phyloP scores from a whole-genome alignment of 345 rosid genomes.

The Euphorbia pulcherrima region DNA sequence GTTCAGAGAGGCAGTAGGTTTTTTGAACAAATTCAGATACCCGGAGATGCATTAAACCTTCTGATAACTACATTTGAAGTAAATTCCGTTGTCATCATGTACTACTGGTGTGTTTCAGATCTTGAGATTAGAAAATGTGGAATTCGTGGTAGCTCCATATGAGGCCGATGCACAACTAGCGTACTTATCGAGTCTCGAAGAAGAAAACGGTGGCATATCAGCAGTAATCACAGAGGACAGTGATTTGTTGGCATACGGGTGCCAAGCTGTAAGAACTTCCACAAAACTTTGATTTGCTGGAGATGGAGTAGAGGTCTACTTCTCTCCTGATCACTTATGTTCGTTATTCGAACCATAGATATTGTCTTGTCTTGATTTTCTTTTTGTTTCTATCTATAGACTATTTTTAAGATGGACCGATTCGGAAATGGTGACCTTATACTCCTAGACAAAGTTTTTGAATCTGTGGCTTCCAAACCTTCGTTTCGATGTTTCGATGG shows the following conservation, averaged over 20 bases:
- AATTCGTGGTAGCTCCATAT: conserved; percentile 89
- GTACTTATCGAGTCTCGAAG: conserved; percentile 57
- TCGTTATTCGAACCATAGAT: conserved; percentile 17
- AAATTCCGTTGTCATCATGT: background rate
- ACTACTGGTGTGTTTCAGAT: conserved; percentile 44
- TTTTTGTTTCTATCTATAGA: conserved; percentile 36
- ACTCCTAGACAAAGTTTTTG: conserved; percentile 51
- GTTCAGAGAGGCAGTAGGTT: no score
- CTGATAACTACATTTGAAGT: background rate
- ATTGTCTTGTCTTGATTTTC: conserved; percentile 26
- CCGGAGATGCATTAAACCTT: no score
- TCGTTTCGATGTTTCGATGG: conserved; percentile 54
- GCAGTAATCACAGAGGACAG: conserved; percentile 92
- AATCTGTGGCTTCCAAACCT: conserved; percentile 46
- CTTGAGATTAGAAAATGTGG: conserved; percentile 64
- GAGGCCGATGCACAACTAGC: conserved; percentile 98
- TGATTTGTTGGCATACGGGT: conserved; percentile 81
- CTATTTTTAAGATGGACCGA: conserved; percentile 80
- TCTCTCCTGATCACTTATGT: conserved; percentile 20
- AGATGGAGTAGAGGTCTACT: conserved; percentile 36
- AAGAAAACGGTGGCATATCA: conserved; percentile 63
- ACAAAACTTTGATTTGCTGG: conserved; percentile 29
- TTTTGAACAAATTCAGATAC: no score
- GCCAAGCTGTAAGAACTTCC: conserved; percentile 79
- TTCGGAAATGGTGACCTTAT: conserved; percentile 81